These are phyloP conservation scores for Teunomyces panamensis DNA, from an alignment of 805 yeast genomes.

Conservation along the genomic window DNA sequence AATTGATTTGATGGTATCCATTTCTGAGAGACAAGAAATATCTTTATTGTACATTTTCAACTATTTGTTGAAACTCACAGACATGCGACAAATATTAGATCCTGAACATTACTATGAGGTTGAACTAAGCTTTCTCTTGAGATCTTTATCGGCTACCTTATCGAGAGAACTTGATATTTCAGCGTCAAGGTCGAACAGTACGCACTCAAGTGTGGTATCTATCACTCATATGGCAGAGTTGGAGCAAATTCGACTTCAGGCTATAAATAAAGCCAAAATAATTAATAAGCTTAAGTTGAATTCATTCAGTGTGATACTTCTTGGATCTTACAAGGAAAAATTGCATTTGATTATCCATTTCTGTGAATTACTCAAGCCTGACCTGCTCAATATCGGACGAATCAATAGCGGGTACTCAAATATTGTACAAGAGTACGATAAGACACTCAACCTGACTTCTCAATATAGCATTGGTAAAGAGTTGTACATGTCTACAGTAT, in stretches of 20 bases:
- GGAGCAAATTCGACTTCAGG: conserved; percentile 2
- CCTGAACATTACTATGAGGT: conserved; percentile 12
- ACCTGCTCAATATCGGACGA: conserved; percentile 7
- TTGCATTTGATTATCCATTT: conserved; percentile 17
- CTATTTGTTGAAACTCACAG: conserved; percentile 17
- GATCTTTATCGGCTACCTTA: conserved; percentile 18
- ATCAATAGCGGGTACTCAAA: background rate
- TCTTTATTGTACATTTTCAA: conserved; percentile 27
- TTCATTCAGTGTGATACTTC: conserved; percentile 20
- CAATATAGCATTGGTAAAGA: conserved; percentile 16
- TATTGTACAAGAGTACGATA: conserved; percentile 2
- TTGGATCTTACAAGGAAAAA: conserved; percentile 32
- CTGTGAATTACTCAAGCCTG: conserved; percentile 13
- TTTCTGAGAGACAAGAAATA: conserved; percentile 27
- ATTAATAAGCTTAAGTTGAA: conserved; percentile 7
- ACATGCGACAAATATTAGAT: conserved; percentile 13
- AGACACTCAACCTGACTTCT: conserved; percentile 3
- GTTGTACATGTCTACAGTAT: conserved; percentile 12
- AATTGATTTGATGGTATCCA: conserved; percentile 7
- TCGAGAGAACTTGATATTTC: conserved; percentile 22
- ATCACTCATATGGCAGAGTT: conserved; percentile 7
- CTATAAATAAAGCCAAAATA: conserved; percentile 3
- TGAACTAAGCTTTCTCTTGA: conserved; percentile 18
- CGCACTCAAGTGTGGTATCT: conserved; percentile 18
- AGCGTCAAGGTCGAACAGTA: conserved; percentile 20